Base-by-base conservation (phyloP, 2,329 filamentous ascomycete genomes). In the Acrocalymma vagum region DNA sequence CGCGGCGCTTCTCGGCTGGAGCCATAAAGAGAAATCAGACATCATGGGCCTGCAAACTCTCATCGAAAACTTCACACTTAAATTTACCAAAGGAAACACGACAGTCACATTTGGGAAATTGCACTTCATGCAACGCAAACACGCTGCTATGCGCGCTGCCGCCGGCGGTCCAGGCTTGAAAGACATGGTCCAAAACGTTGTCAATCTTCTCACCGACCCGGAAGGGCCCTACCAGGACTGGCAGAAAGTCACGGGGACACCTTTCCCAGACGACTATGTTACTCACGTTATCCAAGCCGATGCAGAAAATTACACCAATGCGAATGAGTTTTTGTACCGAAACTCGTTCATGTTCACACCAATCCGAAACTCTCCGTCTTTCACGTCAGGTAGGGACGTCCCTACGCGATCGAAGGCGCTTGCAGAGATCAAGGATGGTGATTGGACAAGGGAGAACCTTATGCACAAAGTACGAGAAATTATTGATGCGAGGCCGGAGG, bases 21-120 rank as follows among this genome's bases (percentile, higher is more conserved):
- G 84, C 18, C 86, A 91, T 60, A 74, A 75, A 17, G 69, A 78
- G 44, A 82, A 80, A 33, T 80, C 78, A n/a, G 88, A 95, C 60
- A 73, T 91, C 14, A 83, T 93, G 73, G 80, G 78, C 16, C 72
- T 96, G 42, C 65, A 84, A 1, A 81, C 90, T 8, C 80, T 99
- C 37, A 78, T 90, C 29, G 67, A 85, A 13, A 83, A 84, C 81
- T 93, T 96, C 64, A 84, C 85, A 29, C 78, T 95, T 52, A 91
- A 90, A 62, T 95, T 96, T 71, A 97, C 91, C 3, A 89, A 87
- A 57, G 93, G 93, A 8, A 92, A 96, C 65, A 90, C 92, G 6
- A 86, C 87, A 10, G 89, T 96, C 13, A 84, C 87, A 14, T 81
- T 86, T 34, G 83, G 85, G 32, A 99, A 97, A 64, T 79, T 97